These are phyloP conservation scores for Penicillium tannophilum DNA, from an alignment of 495 filamentous ascomycete genomes.

Conservation along the genomic window DNA sequence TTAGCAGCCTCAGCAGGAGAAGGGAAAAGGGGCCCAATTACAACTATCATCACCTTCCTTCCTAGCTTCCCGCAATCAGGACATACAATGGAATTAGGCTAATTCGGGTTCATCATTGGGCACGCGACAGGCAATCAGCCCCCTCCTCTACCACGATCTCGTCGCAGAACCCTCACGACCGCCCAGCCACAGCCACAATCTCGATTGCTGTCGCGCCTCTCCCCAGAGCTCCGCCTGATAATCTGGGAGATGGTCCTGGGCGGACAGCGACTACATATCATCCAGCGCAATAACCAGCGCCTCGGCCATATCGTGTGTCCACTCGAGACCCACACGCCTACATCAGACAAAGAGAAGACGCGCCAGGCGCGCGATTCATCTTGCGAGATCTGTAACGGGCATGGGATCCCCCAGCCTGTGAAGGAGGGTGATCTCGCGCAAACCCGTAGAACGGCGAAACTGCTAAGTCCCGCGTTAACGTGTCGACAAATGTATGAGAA, in stretches of 20 bases:
- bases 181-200: conserved; percentile 33
- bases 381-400: conserved; percentile 45
- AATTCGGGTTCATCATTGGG: background rate
- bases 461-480: conserved; percentile 26
- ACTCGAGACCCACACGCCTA: background rate
- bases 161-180: conserved; percentile 8
- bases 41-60: background rate
- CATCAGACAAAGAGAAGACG: background rate
- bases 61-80: background rate
- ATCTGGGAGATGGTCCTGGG: conserved; percentile 49
- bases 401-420: conserved; percentile 28
- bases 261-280: conserved; percentile 40
- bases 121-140: conserved; percentile 41
- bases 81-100: background rate
- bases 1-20: background rate
- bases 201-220: conserved; percentile 42
- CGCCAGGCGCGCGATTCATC: conserved; percentile 8
- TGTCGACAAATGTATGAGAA: conserved; percentile 29
- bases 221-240: conserved; percentile 46
- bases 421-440: conserved; percentile 18
- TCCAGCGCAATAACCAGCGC: conserved; percentile 37
- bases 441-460: background rate
- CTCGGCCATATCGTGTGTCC: conserved; percentile 45
- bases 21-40: background rate
- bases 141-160: conserved; percentile 28